Percentiles rank a stretch among this genome's conserved stretches.
phyloP scores from a whole-genome alignment of 768 basidiomycete genomes.

The Russula sp. region DNA sequence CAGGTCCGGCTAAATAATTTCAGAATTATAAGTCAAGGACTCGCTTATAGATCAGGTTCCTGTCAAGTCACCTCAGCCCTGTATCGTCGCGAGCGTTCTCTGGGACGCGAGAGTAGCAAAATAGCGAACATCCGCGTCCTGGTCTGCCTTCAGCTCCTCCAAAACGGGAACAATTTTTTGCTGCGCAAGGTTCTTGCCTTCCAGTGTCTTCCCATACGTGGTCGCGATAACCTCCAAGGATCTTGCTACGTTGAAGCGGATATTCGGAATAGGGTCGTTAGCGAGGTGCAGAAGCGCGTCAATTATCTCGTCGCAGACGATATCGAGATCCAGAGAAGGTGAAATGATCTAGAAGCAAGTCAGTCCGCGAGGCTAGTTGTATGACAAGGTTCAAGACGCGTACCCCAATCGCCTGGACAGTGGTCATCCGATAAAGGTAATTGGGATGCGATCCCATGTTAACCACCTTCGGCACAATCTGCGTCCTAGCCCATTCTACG shows the following conservation, averaged over 20 bases:
- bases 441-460: constrained; percentile 97
- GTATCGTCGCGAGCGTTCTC: constrained; percentile 37
- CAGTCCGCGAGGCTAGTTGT: background rate
- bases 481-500: constrained; percentile 90
- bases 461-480: constrained; percentile 95
- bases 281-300: constrained; percentile 77
- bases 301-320: constrained; percentile 79
- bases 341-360: constrained; percentile 73
- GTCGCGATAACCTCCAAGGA: constrained; percentile 83
- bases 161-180: constrained; percentile 75
- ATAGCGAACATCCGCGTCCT: constrained; percentile 94
- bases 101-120: constrained; percentile 82
- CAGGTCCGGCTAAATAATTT: background rate
- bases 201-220: constrained; percentile 54
- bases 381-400: constrained; percentile 27
- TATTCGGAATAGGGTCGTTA: constrained; percentile 93
- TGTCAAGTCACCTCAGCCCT: constrained; percentile 34
- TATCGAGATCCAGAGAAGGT: constrained; percentile 79
- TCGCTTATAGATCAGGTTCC: background rate
- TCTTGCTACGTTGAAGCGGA: constrained; percentile 98
- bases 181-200: constrained; percentile 70
- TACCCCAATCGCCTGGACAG: constrained; percentile 96
- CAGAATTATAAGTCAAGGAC: background rate
- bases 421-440: constrained; percentile 97
- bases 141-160: constrained; percentile 81